These are phyloP conservation scores for Anastatica hierochuntica DNA, from an alignment of 345 rosid genomes.

Conservation along the genomic window DNA sequence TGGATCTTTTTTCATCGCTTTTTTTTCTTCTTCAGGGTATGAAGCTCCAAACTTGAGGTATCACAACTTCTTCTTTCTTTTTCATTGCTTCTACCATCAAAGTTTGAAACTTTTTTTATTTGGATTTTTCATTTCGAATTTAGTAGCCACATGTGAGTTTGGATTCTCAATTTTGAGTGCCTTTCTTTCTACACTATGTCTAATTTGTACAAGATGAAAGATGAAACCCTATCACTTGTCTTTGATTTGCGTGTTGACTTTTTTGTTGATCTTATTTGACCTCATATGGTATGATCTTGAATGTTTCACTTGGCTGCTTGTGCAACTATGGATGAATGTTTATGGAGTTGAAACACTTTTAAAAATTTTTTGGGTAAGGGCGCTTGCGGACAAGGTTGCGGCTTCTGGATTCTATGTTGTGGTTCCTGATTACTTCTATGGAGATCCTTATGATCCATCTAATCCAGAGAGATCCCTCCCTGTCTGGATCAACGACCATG, in stretches of 20 bases:
- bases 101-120: neutral
- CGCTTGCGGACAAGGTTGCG: slow-evolving; percentile 73
- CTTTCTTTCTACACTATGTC: neutral
- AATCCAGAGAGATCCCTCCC: slow-evolving; percentile 25
- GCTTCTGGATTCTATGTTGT: slow-evolving; percentile 63
- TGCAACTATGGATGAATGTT: neutral
- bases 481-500: slow-evolving; percentile 33
- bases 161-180: too few species aligned
- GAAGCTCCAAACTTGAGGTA: slow-evolving; percentile 60
- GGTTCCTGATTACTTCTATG: slow-evolving; percentile 51
- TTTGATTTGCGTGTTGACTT: too few species aligned
- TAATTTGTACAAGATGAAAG: too few species aligned
- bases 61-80: neutral
- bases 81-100: neutral
- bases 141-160: too few species aligned
- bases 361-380: slow-evolving; percentile 37
- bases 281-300: too few species aligned
- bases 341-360: too few species aligned
- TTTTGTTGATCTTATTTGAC: too few species aligned
- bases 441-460: neutral
- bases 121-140: neutral
- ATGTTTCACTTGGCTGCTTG: neutral
- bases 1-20: too few species aligned
- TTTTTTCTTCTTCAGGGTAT: slow-evolving; percentile 32
- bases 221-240: too few species aligned